Conservation (phyloP, 2,329 filamentous ascomycete genomes). For the Aureobasidium sp. region DNA sequence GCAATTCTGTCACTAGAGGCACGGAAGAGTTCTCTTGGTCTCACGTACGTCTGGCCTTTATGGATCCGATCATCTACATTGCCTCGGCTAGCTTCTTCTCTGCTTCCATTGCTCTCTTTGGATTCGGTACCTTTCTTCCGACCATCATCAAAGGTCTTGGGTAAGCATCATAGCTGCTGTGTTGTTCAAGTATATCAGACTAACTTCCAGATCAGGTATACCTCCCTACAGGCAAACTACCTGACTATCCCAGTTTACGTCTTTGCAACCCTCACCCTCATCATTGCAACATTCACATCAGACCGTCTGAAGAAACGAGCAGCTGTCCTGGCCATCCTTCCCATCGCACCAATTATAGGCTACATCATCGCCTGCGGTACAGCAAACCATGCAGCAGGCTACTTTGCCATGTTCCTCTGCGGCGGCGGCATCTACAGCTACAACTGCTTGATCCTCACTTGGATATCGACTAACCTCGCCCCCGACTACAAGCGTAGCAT, state of each 20-base stretch:
- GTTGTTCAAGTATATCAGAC: background rate
- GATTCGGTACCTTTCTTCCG: slow-evolving; percentile 31
- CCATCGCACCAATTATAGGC: slow-evolving; percentile 27
- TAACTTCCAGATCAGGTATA: slow-evolving; percentile 11
- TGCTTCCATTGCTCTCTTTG: slow-evolving; percentile 29
- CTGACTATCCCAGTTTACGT: slow-evolving; percentile 33
- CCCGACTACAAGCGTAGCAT: slow-evolving; percentile 30
- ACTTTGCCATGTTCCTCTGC: slow-evolving; percentile 25
- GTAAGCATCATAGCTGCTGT: slow-evolving; percentile 16
- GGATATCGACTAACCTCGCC: slow-evolving; percentile 29
- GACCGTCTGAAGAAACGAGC: slow-evolving; percentile 24
- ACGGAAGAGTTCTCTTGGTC: slow-evolving; percentile 27
- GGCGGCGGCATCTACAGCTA: slow-evolving; percentile 24
- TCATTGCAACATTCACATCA: slow-evolving; percentile 9
- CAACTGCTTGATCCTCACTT: slow-evolving; percentile 24
- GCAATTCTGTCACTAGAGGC: slow-evolving; percentile 27
- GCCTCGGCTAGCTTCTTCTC: slow-evolving; percentile 29
- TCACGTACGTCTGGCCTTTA: slow-evolving; percentile 27
- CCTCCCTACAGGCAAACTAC: slow-evolving; percentile 27
- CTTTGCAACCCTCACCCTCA: slow-evolving; percentile 19
- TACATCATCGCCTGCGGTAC: slow-evolving; percentile 30
- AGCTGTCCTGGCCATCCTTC: slow-evolving; percentile 25
- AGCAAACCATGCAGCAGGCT: slow-evolving; percentile 19
- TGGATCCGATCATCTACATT: slow-evolving; percentile 28
- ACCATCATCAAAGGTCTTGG: slow-evolving; percentile 32